Conservation (phyloP, 2,329 filamentous ascomycete genomes). For the Trematosphaeria pertusa region DNA sequence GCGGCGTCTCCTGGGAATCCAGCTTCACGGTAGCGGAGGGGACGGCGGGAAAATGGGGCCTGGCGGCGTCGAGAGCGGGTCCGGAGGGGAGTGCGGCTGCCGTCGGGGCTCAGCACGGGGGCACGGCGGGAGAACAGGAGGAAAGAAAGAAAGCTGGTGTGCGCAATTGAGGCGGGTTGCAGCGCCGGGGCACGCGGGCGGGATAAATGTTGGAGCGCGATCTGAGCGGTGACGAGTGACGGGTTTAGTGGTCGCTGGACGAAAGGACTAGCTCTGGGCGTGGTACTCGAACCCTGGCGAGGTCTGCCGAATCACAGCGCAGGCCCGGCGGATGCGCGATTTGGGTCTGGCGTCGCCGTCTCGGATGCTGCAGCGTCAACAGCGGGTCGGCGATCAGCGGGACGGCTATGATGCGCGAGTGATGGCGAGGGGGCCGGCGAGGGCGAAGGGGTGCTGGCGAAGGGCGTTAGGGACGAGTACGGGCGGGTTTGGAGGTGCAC, state of each 20-base stretch:
- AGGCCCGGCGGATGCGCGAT: slow-evolving; percentile 31
- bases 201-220: neutral
- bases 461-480: neutral
- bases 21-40: slow-evolving; percentile 55
- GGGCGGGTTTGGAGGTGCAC: neutral
- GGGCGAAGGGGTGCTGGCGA: neutral
- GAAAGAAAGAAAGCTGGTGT: neutral
- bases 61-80: slow-evolving; percentile 13
- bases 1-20: slow-evolving; percentile 59
- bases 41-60: slow-evolving; percentile 5
- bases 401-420: slow-evolving; percentile 3
- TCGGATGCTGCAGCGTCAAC: slow-evolving; percentile 36
- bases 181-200: neutral
- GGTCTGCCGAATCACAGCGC: slow-evolving; percentile 21
- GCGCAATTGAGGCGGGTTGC: neutral
- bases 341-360: slow-evolving; percentile 28
- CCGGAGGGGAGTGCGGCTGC: slow-evolving; percentile 20
- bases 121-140: neutral
- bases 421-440: slow-evolving; percentile 4
- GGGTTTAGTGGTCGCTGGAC: too few relatives aligned
- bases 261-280: slow-evolving; percentile 22
- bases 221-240: slow-evolving; percentile 1
- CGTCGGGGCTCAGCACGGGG: neutral
- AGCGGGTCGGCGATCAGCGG: slow-evolving; percentile 19
- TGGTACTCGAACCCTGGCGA: slow-evolving; percentile 24